phyloP scores from a whole-genome alignment of 495 filamentous ascomycete species.

The Hamigera avellanea region DNA sequence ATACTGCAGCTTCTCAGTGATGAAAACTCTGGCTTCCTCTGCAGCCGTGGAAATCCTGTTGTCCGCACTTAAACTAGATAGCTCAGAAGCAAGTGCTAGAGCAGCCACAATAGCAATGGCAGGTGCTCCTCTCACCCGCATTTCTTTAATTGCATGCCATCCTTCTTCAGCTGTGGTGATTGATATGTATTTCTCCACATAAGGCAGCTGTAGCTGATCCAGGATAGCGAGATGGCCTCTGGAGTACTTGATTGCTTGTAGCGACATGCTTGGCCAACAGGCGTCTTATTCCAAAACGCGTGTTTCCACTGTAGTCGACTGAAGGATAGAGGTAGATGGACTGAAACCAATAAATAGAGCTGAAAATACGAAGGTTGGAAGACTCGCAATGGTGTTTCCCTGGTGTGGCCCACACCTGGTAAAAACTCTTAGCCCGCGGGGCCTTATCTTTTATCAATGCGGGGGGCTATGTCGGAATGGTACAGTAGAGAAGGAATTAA shows the following conservation, averaged over 20 bases:
- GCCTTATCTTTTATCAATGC: too few species aligned
- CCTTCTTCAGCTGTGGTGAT: slow-evolving; percentile 68
- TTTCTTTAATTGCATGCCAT: slow-evolving; percentile 84
- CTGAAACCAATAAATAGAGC: too few species aligned
- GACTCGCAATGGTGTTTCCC: too few species aligned
- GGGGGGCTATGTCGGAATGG: too few species aligned
- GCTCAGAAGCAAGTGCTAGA: slow-evolving; percentile 62
- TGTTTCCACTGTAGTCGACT: too few species aligned
- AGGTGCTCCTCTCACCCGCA: slow-evolving; percentile 88
- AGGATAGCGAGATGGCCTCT: slow-evolving; percentile 71
- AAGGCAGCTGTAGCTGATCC: slow-evolving; percentile 85
- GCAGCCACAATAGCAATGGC: slow-evolving; percentile 96
- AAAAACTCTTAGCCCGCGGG: too few species aligned
- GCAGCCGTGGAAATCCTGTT: slow-evolving; percentile 24
- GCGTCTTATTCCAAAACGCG: too few species aligned
- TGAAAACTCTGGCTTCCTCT: slow-evolving; percentile 52
- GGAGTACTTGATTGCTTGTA: slow-evolving; percentile 82
- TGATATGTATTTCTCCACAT: slow-evolving; percentile 66
- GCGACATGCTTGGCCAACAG: slow-evolving; percentile 29
- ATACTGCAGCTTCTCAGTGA: slow-evolving; percentile 66
- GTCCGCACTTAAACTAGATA: slow-evolving; percentile 12
- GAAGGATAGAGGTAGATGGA: too few species aligned
- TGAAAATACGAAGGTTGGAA: too few species aligned
- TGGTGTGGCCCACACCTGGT: too few species aligned
- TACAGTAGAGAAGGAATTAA: too few species aligned